Conservation (phyloP, 2,329 filamentous ascomycete genomes). For the Fusarium dlaminii region DNA sequence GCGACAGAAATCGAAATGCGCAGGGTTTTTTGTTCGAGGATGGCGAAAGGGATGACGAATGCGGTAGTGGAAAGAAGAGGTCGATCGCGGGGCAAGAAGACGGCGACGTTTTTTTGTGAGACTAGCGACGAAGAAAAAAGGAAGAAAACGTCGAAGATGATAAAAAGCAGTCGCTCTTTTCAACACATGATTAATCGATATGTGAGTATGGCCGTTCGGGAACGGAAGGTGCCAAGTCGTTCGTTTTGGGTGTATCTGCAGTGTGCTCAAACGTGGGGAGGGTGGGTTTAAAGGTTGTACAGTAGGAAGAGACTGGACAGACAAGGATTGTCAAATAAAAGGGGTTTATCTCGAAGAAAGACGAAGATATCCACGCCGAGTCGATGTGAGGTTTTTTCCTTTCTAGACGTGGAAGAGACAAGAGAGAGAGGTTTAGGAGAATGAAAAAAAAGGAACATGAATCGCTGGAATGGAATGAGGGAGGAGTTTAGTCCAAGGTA, state of each 20-base stretch:
- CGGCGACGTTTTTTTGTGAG: neutral
- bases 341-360: neutral
- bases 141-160: neutral
- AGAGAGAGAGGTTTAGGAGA: neutral
- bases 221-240: constrained; percentile 24
- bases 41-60: constrained; percentile 16
- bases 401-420: neutral
- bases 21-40: constrained; percentile 25
- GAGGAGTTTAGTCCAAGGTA: neutral
- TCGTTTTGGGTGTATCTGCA: constrained; percentile 10
- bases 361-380: neutral
- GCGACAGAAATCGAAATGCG: constrained; percentile 34
- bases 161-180: constrained; percentile 11
- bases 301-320: constrained; percentile 33
- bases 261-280: constrained; percentile 26
- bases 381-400: no score
- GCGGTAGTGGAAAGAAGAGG: neutral
- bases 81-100: constrained; percentile 25
- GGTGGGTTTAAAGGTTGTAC: neutral
- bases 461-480: constrained; percentile 23
- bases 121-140: neutral
- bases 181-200: constrained; percentile 24
- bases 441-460: constrained; percentile 4
- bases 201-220: neutral
- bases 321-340: constrained; percentile 37